Percentiles rank a stretch among this genome's conserved stretches.
Conservation (phyloP, 441 rosid species). For the Populus hybrid region DNA sequence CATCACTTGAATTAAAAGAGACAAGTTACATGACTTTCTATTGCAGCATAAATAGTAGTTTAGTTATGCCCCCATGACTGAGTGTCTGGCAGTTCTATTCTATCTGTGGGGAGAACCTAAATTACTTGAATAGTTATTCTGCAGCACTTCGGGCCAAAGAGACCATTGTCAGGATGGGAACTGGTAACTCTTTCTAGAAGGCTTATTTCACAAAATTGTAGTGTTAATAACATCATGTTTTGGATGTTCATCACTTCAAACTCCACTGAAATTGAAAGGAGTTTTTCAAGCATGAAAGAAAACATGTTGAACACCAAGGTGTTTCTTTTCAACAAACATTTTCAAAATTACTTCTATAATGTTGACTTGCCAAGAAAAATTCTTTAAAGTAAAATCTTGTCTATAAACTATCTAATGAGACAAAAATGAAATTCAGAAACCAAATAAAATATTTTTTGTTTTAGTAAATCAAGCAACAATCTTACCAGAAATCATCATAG, state of each 20-base stretch:
- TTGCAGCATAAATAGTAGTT: background rate
- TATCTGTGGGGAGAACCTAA: no score
- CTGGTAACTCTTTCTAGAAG: background rate
- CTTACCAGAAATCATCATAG: constrained; percentile 92
- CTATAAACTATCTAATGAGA: background rate
- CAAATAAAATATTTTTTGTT: background rate
- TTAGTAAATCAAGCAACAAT: background rate
- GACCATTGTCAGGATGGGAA: background rate
- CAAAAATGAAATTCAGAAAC: background rate
- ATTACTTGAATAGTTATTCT: no score
- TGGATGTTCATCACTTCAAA: background rate
- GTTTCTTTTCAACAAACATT: background rate
- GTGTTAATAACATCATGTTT: background rate
- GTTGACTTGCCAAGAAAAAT: background rate
- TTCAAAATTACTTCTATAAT: background rate
- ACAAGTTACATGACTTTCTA: no score
- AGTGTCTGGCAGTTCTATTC: no score
- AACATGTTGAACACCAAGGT: background rate
- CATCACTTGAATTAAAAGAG: no score
- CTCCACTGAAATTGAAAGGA: background rate
- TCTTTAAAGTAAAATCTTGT: background rate
- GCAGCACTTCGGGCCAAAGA: background rate
- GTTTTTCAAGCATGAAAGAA: background rate
- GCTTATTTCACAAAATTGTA: background rate
- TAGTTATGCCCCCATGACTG: no score